Evolutionary conservation across 129 eudicot genomes (phyloP).

Genomic region (Chrysanthemum seticuspe): DNA sequence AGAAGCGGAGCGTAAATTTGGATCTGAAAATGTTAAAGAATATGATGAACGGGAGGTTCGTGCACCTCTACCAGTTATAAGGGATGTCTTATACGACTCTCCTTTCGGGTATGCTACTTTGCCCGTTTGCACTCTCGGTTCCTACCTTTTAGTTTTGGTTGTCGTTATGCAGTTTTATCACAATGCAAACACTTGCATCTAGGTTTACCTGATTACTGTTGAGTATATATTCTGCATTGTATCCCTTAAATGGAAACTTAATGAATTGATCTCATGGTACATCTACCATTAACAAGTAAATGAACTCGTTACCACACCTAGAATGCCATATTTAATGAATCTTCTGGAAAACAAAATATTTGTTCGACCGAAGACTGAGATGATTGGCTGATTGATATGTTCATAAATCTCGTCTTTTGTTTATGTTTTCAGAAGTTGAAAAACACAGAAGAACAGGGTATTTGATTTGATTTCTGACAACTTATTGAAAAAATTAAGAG

Average conservation of each 20-base stretch:
- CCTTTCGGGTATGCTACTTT: constrained; percentile 48
- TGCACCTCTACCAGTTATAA: constrained; percentile 77
- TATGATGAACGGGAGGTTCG: constrained; percentile 55
- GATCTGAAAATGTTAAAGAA: constrained; percentile 20
- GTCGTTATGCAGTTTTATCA: neutral
- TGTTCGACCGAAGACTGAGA: neutral
- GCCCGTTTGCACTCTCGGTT: neutral
- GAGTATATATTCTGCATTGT: too few species aligned
- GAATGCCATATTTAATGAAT: neutral
- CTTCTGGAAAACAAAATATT: neutral
- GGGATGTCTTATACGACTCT: constrained; percentile 75
- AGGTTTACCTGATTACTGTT: too few species aligned
- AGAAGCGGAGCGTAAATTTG: constrained; percentile 17
- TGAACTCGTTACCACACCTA: too few species aligned
- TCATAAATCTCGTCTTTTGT: neutral
- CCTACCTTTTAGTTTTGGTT: too few species aligned
- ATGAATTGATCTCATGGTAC: neutral
- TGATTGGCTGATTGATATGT: neutral
- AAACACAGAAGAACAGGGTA: too few species aligned
- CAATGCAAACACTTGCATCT: neutral
- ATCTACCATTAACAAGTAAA: too few species aligned
- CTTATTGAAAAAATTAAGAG: too few species aligned
- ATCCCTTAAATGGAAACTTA: neutral
- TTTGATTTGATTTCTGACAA: too few species aligned
- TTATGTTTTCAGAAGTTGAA: neutral